phyloP scores from a whole-genome alignment of 2,329 filamentous ascomycete genomes.

The Colletotrichum agaves region DNA sequence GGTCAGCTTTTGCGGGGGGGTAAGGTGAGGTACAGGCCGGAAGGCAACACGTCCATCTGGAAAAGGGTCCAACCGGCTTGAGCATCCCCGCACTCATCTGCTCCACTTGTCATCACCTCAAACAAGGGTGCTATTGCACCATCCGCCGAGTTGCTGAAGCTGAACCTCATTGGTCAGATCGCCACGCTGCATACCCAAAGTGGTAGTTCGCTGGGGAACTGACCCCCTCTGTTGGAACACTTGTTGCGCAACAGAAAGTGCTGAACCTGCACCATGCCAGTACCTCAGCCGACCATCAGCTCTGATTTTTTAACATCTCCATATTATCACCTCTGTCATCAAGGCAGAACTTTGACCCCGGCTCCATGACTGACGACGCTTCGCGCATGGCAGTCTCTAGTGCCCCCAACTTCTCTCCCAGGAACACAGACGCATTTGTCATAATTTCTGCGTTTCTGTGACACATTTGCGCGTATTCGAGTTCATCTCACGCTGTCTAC shows the following conservation, averaged over 20 bases:
- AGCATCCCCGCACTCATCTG: slow-evolving; percentile 22
- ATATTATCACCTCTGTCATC: slow-evolving; percentile 20
- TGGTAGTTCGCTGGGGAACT: slow-evolving; percentile 29
- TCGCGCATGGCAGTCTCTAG: slow-evolving; percentile 21
- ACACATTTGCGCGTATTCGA: background rate
- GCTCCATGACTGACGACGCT: slow-evolving; percentile 32
- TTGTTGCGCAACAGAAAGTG: slow-evolving; percentile 18
- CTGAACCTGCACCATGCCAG: background rate
- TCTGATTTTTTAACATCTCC: slow-evolving; percentile 36
- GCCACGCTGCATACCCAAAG: slow-evolving; percentile 4
- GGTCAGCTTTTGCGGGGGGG: too few relatives aligned
- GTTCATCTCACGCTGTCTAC: background rate
- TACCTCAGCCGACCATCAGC: slow-evolving; percentile 21
- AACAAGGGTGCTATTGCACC: slow-evolving; percentile 38
- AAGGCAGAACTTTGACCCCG: slow-evolving; percentile 26
- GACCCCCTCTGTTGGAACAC: slow-evolving; percentile 14
- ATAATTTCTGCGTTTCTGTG: background rate
- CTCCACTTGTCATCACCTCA: slow-evolving; percentile 36
- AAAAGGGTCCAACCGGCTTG: slow-evolving; percentile 28
- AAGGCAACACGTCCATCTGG: background rate
- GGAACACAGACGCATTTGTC: background rate
- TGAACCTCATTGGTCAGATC: slow-evolving; percentile 31
- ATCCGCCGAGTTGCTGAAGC: slow-evolving; percentile 38
- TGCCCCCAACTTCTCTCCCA: slow-evolving; percentile 20
- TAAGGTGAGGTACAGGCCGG: too few relatives aligned